Evolutionary conservation across 257 asterid genomes (phyloP), one percentile per base, ranked within the genome.

Genomic region (Plantago major): DNA sequence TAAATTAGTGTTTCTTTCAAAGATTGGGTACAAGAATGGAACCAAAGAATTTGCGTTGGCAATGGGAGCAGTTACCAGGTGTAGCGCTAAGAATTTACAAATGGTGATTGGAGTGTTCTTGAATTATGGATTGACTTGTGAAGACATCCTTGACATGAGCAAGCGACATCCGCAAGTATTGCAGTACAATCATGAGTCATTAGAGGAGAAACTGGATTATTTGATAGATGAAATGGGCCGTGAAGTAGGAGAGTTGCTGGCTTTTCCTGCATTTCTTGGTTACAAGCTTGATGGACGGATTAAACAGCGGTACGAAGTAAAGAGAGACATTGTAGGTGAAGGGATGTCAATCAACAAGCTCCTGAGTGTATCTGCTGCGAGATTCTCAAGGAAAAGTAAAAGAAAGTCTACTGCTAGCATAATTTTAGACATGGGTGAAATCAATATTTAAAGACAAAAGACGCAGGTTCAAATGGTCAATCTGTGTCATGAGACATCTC

Each of bases 231-330:
- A 83, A 55, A 87, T 87, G 96, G 95, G 96, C 9, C 93, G 96
- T 44, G 94, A 84, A 69, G 95, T 90, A 11, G 76, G 85, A 15
- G 97, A 90, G 74, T 58, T 90, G 26, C 46, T 87, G 85, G 76
- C 87, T 22, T 90, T 90, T 65, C 96, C 97, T 51, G 95, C 95
- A 16, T 90, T 84, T 76, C 96, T 90, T 15, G 97, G 97, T 40
- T 90, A 90, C 70, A 85, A 85, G 76, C 90, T 90, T 43, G 93
- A 90, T 48, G 82, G 81, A 13, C 81, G 93, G 60, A 90, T 90
- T 22, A 90, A 85, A 72, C 97, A 84, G 58, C 83, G 96, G 73
- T 90, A 74, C 50, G 97, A 87, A 75, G 85, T 68, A 18, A 83
- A 58, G 72, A 81, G 70, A 65, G 74, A 83, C 70, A 73, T 72